Base-by-base conservation (phyloP, 1,284 basidiomycete genomes). In the Tilletia walkeri region DNA sequence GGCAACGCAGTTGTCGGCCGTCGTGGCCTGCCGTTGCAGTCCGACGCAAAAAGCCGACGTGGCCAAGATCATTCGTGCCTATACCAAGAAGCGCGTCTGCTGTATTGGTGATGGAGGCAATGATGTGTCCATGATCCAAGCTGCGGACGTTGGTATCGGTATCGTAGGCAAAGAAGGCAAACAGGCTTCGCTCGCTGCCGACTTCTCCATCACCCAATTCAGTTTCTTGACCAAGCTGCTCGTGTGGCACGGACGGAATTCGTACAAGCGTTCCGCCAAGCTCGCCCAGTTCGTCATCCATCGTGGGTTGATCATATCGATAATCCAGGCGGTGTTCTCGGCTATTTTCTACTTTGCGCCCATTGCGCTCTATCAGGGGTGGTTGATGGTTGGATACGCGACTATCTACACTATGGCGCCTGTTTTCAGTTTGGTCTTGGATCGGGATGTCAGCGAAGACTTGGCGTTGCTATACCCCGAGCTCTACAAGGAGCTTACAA, bases 121-220 rank as follows among this genome's bases (percentile, higher is more conserved):
- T 82, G 94, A 96, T 80, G 93, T 95, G 68, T 93, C 91, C 81
- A 95, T 95, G 93, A 95, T 95, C 75, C 93, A 95, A 81, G 93
- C 93, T 4, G 92, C 94, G 7, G 91, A 95, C 77, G 92, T 95
- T 66, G 94, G 95, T 47, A 89, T 99, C 41, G 96, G 96, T 41
- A 99, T 99, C 73, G 95, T 98, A 6, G 96, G 96, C 18, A 99
- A 99, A 84, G 96, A 99, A 86, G 96, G 96, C 16, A 95, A 93
- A 84, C 96, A 99, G 84, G 96, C 96, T 0, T 96, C 94, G 0
- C 88, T 99, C 1, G 95, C 96, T 0, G 96, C 96, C 14, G 96
- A 99, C 84, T 99, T 99, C 81, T 95, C 93, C 3, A 92, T 99
- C 74, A 95, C 90, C 3, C 96, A 99, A 82, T 99, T 99, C 88